Base-by-base conservation (phyloP, 352 stramenopile genomes). In the Sclerospora graminicola region DNA sequence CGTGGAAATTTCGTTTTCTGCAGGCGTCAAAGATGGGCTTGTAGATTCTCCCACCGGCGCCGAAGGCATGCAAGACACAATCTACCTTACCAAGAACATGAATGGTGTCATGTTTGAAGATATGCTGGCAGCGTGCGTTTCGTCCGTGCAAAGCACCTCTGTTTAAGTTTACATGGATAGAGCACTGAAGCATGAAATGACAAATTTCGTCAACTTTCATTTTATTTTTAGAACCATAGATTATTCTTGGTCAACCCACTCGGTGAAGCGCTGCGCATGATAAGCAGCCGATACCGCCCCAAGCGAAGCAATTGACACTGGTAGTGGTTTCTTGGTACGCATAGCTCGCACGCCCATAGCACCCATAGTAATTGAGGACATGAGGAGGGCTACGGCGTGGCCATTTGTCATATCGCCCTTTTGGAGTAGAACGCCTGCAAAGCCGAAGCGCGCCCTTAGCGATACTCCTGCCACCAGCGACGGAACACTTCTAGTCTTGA, bases 61-160 rank as follows among this genome's bases (percentile, higher is more conserved):
- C 0, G 46, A 54, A n/a, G 49, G 52, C 29, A 66, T 84, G 10
- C 72, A 77, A 15, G 75, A 89, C 37, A 75, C 70, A 32, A 82
- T 92, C 31, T 89, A 88, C 48, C 58, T 92, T 27, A 92, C 80
- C 27, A 82, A 78, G 41, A 76, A 84, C 57, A 89, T 92, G 80
- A 85, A 72, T 0, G 80, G 75, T 23, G 71, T 87, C 43, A 89
- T 92, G 77, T 89, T 92, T 35, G 80, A 92, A 54, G 80, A 92
- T 55, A 89, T 92, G 80, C 60, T 92, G 11, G 80, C 77, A 6
- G 74, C 80, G 5, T 92, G 80, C 35, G 77, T 92, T 27, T 84
- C 80, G 18, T 88, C 80, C 7, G 70, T 87, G 10, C 70, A 87
- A 43, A 72, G 51, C 41, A 54, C 41, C 8, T 28, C 58, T n/a